Percentiles rank a stretch among this genome's conserved stretches.
These are phyloP conservation scores for Hippophae tibetana DNA, from an alignment of 306 rosid genomes.

Conservation along the genomic window DNA sequence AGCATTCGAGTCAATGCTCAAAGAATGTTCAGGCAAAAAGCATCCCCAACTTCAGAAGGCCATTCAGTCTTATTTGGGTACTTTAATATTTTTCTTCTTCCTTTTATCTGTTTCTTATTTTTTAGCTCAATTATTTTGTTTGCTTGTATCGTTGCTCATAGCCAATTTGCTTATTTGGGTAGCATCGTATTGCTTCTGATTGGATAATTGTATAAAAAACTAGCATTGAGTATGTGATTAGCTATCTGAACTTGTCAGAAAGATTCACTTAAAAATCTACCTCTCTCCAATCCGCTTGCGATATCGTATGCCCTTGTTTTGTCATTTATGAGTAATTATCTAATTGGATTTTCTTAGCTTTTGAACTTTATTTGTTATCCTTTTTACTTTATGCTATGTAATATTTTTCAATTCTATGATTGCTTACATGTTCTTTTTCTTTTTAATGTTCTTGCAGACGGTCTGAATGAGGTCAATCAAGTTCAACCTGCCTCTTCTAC, in stretches of 20 bases:
- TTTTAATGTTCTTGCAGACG: slow-evolving; percentile 33
- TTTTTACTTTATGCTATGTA: neutral
- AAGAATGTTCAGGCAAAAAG: slow-evolving; percentile 77
- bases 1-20: slow-evolving; percentile 93
- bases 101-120: slow-evolving; percentile 6
- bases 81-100: slow-evolving; percentile 16
- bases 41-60: slow-evolving; percentile 82
- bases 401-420: neutral
- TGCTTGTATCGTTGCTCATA: neutral
- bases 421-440: neutral
- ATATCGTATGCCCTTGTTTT: too few species aligned
- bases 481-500: slow-evolving; percentile 32
- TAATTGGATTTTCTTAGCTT: too few species aligned
- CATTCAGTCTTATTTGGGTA: slow-evolving; percentile 60
- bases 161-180: too few species aligned
- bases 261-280: too few species aligned
- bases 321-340: too few species aligned
- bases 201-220: too few species aligned
- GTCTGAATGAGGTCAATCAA: slow-evolving; percentile 45
- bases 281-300: too few species aligned
- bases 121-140: neutral
- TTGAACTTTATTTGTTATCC: neutral
- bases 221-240: too few species aligned
- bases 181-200: too few species aligned
- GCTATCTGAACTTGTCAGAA: too few species aligned